phyloP scores from a whole-genome alignment of 2,329 filamentous ascomycete species.

The Calycina marina region DNA sequence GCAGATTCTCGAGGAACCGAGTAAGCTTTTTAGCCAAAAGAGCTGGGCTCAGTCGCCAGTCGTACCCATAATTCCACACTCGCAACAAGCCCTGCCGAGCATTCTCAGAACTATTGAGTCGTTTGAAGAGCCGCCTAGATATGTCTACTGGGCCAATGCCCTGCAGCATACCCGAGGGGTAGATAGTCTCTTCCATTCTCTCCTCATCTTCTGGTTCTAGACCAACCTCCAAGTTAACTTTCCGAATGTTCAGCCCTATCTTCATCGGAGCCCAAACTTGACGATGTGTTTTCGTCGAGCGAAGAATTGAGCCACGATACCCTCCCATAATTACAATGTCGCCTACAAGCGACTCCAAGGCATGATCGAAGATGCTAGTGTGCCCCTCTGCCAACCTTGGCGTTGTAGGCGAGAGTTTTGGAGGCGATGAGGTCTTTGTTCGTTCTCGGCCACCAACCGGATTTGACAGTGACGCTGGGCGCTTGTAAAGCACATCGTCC shows the following conservation, averaged over 20 bases:
- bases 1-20: slow-evolving; percentile 56
- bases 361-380: slow-evolving; percentile 28
- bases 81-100: slow-evolving; percentile 54
- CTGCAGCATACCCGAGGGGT: slow-evolving; percentile 76
- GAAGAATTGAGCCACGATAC: slow-evolving; percentile 78
- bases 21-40: slow-evolving; percentile 59
- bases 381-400: slow-evolving; percentile 34
- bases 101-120: slow-evolving; percentile 60
- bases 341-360: slow-evolving; percentile 57
- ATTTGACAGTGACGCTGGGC: slow-evolving; percentile 7
- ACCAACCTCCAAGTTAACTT: slow-evolving; percentile 81
- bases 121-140: slow-evolving; percentile 66
- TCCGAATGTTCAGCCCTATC: slow-evolving; percentile 78
- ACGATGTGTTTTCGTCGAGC: slow-evolving; percentile 69
- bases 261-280: slow-evolving; percentile 92
- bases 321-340: slow-evolving; percentile 83
- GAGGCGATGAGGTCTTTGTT: no score
- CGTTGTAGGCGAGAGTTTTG: no score
- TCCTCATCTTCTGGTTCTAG: slow-evolving; percentile 71
- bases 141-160: slow-evolving; percentile 89
- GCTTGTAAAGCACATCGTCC: no score
- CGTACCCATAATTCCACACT: slow-evolving; percentile 85
- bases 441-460: slow-evolving; percentile 10
- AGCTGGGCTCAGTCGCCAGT: slow-evolving; percentile 80
- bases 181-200: slow-evolving; percentile 67